Conservation (phyloP, 1,284 basidiomycete genomes). For the Fistulina hepatica region DNA sequence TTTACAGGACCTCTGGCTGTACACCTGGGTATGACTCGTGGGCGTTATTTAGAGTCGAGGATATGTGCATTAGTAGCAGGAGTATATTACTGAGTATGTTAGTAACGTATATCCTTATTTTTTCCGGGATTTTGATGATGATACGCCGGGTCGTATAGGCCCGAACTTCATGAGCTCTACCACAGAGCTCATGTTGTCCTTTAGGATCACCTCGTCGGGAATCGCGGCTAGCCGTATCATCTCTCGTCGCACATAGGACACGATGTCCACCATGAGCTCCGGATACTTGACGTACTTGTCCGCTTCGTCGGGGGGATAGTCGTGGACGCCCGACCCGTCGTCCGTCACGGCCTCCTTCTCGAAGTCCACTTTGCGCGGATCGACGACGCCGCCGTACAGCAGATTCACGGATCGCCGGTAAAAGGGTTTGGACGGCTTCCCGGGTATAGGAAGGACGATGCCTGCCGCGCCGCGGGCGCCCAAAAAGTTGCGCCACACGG, state of each 20-base stretch:
- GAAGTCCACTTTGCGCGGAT: constrained; percentile 44
- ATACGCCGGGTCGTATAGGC: too few species aligned
- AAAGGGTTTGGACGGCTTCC: constrained; percentile 10
- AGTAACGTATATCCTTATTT: too few species aligned
- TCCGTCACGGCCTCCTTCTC: constrained; percentile 48
- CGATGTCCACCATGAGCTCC: constrained; percentile 65
- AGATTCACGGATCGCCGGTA: constrained; percentile 59
- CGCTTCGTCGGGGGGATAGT: constrained; percentile 48
- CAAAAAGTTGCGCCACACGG: constrained; percentile 89
- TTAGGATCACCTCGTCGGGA: constrained; percentile 59
- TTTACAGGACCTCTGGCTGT: too few species aligned
- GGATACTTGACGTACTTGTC: constrained; percentile 68
- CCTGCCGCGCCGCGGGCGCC: constrained; percentile 65
- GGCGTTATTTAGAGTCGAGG: too few species aligned
- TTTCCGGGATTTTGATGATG: too few species aligned
- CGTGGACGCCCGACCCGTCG: constrained; percentile 62
- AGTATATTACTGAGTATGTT: too few species aligned
- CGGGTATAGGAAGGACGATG: constrained; percentile 37
- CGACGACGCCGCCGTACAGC: constrained; percentile 48
- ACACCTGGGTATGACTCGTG: too few species aligned
- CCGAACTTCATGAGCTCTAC: too few species aligned
- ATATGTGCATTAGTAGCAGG: too few species aligned
- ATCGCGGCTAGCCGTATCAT: constrained; percentile 61
- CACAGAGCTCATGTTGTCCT: too few species aligned
- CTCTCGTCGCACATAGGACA: constrained; percentile 74